Evolutionary conservation across 768 basidiomycete genomes (phyloP), one percentile per base, ranked within the genome.

Genomic region (Chalciporus sphaerocephalus): DNA sequence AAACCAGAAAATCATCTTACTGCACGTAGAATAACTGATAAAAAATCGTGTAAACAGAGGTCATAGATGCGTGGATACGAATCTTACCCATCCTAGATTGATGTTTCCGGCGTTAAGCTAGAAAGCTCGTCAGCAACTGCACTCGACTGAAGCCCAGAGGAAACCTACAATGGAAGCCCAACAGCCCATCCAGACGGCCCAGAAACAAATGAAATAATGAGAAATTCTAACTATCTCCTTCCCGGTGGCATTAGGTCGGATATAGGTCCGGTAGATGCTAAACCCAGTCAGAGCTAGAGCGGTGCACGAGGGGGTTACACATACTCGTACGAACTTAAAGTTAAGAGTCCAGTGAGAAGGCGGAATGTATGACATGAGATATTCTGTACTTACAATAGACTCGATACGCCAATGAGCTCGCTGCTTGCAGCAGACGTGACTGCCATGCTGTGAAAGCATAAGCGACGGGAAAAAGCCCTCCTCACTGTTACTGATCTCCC

Each of bases 351-450:
- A 25, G 25, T 51, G 33, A 51, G 33, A 42, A 34, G 6, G 28
- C 42, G 25, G 6, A 4, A n/a, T 21, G 4, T 18, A 28, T 8
- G 17, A 32, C 15, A 16, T 38, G 24, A 42, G 38, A 20, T 16
- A 42, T 28, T 27, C 18, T 49, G 21, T 13, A 57, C 72, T 53
- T 49, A 75, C 74, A 75, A 67, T 20, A 71, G 58, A 55, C 66
- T 68, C 1, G 69, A 69, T 12, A 70, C 73, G 5, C 70, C 74
- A 28, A 75, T 74, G 25, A 74, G 62, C 49, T 76, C 74, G 9
- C 74, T 64, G 52, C 70, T 71, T 13, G 71, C 66, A 6, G 75
- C 70, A 25, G 70, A 70, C 4, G 74, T 76, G 15, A 74, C 74
- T 10, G 73, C 74, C 74, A 74, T 74, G 48, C 66, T 66, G 16